Conservation (phyloP, 2,329 filamentous ascomycete genomes). For the Sclerotinia trifoliorum region DNA sequence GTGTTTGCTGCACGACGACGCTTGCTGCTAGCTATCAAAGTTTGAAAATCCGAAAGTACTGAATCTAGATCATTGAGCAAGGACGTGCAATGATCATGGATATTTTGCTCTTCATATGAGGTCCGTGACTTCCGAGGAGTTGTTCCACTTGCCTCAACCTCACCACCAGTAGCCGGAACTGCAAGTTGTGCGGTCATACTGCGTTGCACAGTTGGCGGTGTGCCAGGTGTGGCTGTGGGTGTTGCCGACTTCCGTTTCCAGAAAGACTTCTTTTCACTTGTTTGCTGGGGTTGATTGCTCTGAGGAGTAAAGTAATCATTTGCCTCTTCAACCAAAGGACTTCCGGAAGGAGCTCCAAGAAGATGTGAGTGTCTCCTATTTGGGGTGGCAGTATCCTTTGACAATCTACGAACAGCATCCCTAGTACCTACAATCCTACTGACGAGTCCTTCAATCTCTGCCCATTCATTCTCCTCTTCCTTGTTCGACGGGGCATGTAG, state of each 20-base stretch:
- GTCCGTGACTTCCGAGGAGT: conserved; percentile 26
- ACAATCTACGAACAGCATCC: conserved; percentile 82
- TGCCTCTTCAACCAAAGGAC: conserved; percentile 48
- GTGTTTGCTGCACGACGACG: conserved; percentile 59
- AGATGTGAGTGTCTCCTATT: conserved; percentile 27
- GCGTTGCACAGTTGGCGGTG: conserved; percentile 33
- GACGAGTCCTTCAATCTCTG: conserved; percentile 78
- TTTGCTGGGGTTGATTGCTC: conserved; percentile 30
- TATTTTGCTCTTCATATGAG: conserved; percentile 58
- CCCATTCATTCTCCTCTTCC: conserved; percentile 80
- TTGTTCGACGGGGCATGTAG: conserved; percentile 34
- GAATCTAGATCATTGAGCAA: conserved; percentile 82
- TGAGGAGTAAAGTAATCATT: conserved; percentile 54
- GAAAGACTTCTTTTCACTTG: conserved; percentile 68
- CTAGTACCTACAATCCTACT: conserved; percentile 83
- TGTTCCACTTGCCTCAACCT: conserved; percentile 31
- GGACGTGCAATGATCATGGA: conserved; percentile 80
- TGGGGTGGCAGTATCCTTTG: conserved; percentile 72
- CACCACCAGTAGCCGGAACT: conserved; percentile 32
- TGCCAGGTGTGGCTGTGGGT: conserved; percentile 31
- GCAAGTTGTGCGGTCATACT: conserved; percentile 36
- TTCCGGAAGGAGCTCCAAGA: conserved; percentile 39
- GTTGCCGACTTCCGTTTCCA: conserved; percentile 83
- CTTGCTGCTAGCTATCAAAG: conserved; percentile 75
- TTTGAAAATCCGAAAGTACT: conserved; percentile 79